Conservation (phyloP, 208 protist species). For the Crithidia fasciculata region DNA sequence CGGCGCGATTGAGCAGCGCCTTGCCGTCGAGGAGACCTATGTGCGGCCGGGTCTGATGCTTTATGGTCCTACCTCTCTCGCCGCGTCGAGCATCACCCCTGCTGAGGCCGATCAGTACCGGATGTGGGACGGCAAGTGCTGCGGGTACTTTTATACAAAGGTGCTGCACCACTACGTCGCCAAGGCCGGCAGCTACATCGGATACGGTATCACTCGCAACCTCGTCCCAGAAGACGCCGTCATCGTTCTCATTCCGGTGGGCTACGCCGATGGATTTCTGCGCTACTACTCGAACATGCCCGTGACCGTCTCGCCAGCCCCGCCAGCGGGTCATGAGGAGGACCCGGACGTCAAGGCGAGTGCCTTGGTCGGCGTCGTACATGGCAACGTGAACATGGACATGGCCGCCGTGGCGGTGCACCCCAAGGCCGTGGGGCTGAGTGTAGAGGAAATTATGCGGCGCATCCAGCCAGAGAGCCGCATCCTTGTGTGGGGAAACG, state of each 20-base stretch:
- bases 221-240: slow-evolving; percentile 42
- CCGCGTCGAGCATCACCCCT: slow-evolving; percentile 28
- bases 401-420: slow-evolving; percentile 42
- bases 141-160: slow-evolving; percentile 55
- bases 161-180: slow-evolving; percentile 51
- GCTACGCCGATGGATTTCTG: slow-evolving; percentile 67
- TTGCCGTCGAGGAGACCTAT: slow-evolving; percentile 54
- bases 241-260: slow-evolving; percentile 48
- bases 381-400: slow-evolving; percentile 68
- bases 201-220: slow-evolving; percentile 52
- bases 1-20: slow-evolving; percentile 51
- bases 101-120: slow-evolving; percentile 33
- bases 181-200: slow-evolving; percentile 47
- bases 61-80: slow-evolving; percentile 52
- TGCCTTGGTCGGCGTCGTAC: slow-evolving; percentile 39
- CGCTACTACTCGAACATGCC: slow-evolving; percentile 49
- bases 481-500: slow-evolving; percentile 49
- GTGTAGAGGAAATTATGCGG: slow-evolving; percentile 40
- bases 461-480: slow-evolving; percentile 37
- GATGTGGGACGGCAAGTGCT: slow-evolving; percentile 43
- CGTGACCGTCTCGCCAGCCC: slow-evolving; percentile 40
- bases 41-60: slow-evolving; percentile 61
- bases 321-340: slow-evolving; percentile 25
- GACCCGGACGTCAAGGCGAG: slow-evolving; percentile 10
- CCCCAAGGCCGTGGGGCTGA: slow-evolving; percentile 33